Evolutionary conservation across 75 land plant species (phyloP), one percentile per base, ranked within the genome.

Genomic region (Pinus tabuliformis): DNA sequence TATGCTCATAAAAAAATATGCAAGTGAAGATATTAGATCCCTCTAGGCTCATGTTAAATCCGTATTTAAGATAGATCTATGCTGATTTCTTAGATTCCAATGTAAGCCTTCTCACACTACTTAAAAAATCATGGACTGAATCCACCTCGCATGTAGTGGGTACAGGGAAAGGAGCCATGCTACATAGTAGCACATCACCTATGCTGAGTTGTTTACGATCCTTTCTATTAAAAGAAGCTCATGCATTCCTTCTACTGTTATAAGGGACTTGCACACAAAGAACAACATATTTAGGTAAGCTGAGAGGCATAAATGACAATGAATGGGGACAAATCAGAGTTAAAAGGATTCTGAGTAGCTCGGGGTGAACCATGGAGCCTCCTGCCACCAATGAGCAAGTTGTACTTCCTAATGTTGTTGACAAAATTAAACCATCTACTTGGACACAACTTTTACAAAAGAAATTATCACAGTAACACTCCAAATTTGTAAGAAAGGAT

Each of bases 321-420:
- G 99, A 96, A 82, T 96, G 99, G 33, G 99, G 99, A 77, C 97
- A 96, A 68, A 96, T 96, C 73, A 97, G 99, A 58, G 99, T 96
- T 58, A 96, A 96, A 60, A 96, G 86, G 18, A 96, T 96, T 6
- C 87, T n/a, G n/a, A n/a, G n/a, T n/a, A n/a, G n/a, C 93, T 96
- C 98, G 62, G 99, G 99, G 76, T 96, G 99, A 21, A 96, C 99
- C 95, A 96, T 91, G 0, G 99, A 96, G 30, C 99, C 99, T 72
- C 99, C 99, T 80, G 99, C 97, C 49, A 97, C 97, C 78, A 94
- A 79, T 4, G 99, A 96, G 78, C 94, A 96, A 61, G 99, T 97
- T 20, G 99, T 96, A 77, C 99, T 96, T 52, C 99, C 99, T 58
- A 97, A 94, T 21, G 99, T 91, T 56, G 98, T 96, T n/a, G 99